Base-by-base conservation (phyloP, 495 filamentous ascomycete species). In the Penicillium pulvis region DNA sequence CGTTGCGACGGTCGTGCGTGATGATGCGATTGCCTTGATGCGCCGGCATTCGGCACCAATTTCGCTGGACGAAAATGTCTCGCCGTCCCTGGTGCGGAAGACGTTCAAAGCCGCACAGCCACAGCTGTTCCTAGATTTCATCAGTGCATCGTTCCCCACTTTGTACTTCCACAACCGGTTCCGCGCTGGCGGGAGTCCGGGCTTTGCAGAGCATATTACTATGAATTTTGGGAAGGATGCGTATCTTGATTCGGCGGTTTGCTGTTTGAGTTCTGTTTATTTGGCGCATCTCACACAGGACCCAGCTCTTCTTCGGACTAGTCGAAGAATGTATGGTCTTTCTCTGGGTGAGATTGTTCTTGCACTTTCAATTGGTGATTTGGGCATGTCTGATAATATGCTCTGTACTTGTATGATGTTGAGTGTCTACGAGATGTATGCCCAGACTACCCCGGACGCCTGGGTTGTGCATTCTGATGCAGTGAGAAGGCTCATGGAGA, bases 351-450 rank as follows among this genome's bases (percentile, higher is more conserved):
- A 68, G 55, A 51, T 69, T 1, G 54, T 68, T 31, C 50, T 44
- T 8, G 70, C 68, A 4, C 47, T 75, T 0, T 48, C 62, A 1
- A 67, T 62, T 6, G 53, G 62, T 14, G 55, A 68, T 2, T 60
- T 60, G 6, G 68, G 67, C 3, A 61, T 61, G 44, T 71, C 68
- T 0, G 68, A 69, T 47, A 70, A 65, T 17, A 74, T 74, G 67
- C 51, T 75, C 1, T 67, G 69, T 46, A 64, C 71, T 3, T 55
- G 63, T 9, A 72, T 75, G 60, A 66, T 74, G 60, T 65, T 75
- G n/a, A 69, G 69, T 17, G 61, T 74, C 6, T 75, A 66, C 53
- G 73, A 75, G 45, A 75, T 74, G 71, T 71, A 70, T 41, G 70
- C 70, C 20, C 70, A 66, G 39, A 71, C 73, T 12, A 65, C 56